Conservation (phyloP, 305 asterid species). For the Coffea humblotiana region DNA sequence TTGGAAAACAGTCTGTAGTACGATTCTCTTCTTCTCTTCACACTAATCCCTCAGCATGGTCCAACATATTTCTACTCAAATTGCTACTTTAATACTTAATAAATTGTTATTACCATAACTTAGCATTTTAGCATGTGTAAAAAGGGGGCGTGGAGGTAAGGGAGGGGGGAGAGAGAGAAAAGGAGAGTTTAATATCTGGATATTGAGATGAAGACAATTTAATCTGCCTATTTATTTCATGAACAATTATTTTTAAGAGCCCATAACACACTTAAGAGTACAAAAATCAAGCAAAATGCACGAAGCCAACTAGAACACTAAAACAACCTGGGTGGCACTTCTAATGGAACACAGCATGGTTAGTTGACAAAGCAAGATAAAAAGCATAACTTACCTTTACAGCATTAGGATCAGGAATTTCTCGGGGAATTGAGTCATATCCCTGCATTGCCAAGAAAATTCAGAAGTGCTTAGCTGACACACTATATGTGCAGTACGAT, state of each 20-base stretch:
- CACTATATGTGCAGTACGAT: not conserved
- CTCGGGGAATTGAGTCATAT: slow-evolving; percentile 90
- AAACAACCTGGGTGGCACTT: slow-evolving; percentile 1
- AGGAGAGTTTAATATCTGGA: not conserved
- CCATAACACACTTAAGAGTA: not conserved
- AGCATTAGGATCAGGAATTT: slow-evolving; percentile 93
- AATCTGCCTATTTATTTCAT: not conserved
- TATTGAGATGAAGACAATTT: not conserved
- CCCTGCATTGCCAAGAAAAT: slow-evolving; percentile 53
- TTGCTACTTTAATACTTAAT: not conserved
- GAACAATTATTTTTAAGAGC: not conserved
- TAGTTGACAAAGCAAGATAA: not conserved
- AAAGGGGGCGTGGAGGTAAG: not conserved
- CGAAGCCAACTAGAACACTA: not conserved
- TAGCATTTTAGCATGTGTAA: not conserved
- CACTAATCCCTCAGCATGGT: not conserved
- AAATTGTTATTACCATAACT: not conserved
- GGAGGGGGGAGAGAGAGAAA: not conserved
- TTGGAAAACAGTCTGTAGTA: not conserved
- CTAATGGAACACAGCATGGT: not conserved
- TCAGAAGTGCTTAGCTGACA: not conserved
- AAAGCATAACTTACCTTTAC: slow-evolving; percentile 53
- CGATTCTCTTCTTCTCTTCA: not conserved
- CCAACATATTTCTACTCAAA: not conserved
- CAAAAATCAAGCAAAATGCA: not conserved